Evolutionary conservation across 176 grass and related monocot species (phyloP).

Genomic region (Neostapfia colusana): DNA sequence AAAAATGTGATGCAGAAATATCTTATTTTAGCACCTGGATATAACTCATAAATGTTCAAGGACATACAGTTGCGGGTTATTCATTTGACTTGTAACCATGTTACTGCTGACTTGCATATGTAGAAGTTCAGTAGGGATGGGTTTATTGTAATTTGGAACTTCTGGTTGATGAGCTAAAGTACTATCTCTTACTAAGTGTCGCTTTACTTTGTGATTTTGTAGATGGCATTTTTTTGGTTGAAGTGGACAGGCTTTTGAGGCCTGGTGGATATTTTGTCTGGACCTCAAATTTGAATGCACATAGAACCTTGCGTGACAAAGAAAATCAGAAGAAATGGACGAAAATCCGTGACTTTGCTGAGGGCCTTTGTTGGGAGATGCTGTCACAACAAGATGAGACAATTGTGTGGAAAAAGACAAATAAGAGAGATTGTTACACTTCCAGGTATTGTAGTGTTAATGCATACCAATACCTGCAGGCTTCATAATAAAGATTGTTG

Average conservation of each 20-base stretch:
- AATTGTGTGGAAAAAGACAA: constrained; percentile 95
- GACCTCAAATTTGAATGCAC: constrained; percentile 86
- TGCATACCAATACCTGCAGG: background rate
- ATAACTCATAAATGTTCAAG: constrained; percentile 20
- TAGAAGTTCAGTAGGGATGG: background rate
- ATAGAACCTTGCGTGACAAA: constrained; percentile 82
- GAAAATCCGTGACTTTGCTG: constrained; percentile 56
- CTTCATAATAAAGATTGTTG: constrained; percentile 11
- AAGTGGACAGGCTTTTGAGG: constrained; percentile 96
- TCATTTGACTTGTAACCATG: background rate
- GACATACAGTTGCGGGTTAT: constrained; percentile 9
- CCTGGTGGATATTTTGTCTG: constrained; percentile 97
- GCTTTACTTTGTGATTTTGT: constrained; percentile 30
- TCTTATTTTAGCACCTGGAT: constrained; percentile 2
- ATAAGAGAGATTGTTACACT: constrained; percentile 71
- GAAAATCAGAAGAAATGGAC: constrained; percentile 96
- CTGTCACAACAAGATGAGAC: constrained; percentile 98
- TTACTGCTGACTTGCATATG: background rate
- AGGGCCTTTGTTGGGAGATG: constrained; percentile 94
- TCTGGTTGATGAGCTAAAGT: constrained; percentile 1
- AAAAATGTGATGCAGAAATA: background rate
- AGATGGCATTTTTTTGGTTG: constrained; percentile 93
- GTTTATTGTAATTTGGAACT: background rate
- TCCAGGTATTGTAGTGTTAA: constrained; percentile 52
- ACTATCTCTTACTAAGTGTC: constrained; percentile 20